phyloP scores from a whole-genome alignment of 768 basidiomycete genomes.

The Podaxis pistillaris region DNA sequence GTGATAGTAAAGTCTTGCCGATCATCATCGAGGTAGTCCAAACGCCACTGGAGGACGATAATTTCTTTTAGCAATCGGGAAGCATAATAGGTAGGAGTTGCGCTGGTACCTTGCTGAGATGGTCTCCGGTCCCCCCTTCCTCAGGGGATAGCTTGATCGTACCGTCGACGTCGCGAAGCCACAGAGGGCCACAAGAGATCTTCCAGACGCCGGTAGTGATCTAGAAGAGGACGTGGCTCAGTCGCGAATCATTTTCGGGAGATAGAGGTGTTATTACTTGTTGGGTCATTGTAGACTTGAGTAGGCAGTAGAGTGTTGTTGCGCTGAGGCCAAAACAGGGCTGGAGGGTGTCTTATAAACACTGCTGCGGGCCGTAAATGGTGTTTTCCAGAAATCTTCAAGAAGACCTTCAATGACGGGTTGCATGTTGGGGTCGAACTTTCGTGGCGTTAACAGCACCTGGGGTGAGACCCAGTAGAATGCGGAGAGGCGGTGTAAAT shows the following conservation, averaged over 20 bases:
- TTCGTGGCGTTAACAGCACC: too few relatives aligned
- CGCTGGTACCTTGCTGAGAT: neutral
- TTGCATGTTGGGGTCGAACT: too few relatives aligned
- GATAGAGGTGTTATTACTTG: neutral
- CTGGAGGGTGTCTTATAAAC: too few relatives aligned
- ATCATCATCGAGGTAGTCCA: neutral
- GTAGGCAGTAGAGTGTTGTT: too few relatives aligned
- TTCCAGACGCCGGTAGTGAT: neutral
- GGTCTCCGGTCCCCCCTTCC: neutral
- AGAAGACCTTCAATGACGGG: too few relatives aligned
- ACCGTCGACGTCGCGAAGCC: neutral
- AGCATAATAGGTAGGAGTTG: neutral
- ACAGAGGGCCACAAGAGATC: neutral
- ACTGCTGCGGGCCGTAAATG: too few relatives aligned
- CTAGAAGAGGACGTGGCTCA: too few relatives aligned
- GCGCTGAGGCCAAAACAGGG: too few relatives aligned
- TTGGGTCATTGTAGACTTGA: too few relatives aligned
- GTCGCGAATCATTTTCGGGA: neutral
- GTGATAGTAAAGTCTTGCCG: neutral
- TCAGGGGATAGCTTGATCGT: neutral
- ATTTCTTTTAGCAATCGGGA: neutral
- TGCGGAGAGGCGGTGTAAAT: too few relatives aligned
- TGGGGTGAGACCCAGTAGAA: too few relatives aligned
- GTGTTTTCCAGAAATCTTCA: too few relatives aligned
- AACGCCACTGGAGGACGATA: neutral